Base-by-base conservation (phyloP, 768 basidiomycete genomes). In the Hericium rajendrae region DNA sequence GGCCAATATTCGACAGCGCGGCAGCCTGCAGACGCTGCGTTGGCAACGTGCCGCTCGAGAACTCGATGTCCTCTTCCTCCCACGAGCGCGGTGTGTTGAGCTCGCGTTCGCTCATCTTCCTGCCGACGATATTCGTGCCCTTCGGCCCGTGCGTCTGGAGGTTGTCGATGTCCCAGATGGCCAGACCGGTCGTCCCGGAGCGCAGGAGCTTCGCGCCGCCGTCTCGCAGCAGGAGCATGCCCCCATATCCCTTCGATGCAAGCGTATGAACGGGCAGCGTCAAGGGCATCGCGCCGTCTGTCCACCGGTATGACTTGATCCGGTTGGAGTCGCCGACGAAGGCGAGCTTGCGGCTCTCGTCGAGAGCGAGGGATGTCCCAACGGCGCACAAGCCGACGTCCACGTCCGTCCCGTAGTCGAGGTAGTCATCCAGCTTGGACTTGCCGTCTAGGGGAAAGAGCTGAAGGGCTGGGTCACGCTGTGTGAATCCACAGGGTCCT, bases 281-380 rank as follows among this genome's bases (percentile, higher is more conserved):
- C 6, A 57, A 51, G 6, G 41, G 38, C 9, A 51, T 54, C 10
- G 37, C 24, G 1, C 50, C 53, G 0, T 60, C 51, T 2, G 51
- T 65, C 67, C 72, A 75, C 3, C 59, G 58, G 59, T 70, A 78
- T 0, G 74, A 73, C 57, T 76, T 77, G 58, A 76, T 58, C 13
- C 72, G 61, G 15, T 63, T 57, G 10, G 40, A 46, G 56, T 77
- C 75, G 1, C 68, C 74, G 2, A 68, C 65, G 57, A 73, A 73
- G 3, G 76, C 62, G 10, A 77, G 69, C 40, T 70, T 72, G 38
- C 70, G 67, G 12, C 61, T 59, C 9, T 71, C 71, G 59, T 75
- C 73, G 11, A 69, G 60, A 1, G 61, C 59, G 10, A 66, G 51
- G 16, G 15, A 2, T 6, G 20, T 18, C 10, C 28, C 52, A 10